Evolutionary conservation across 176 grass and related monocot genomes (phyloP).

Genomic region (Aegilops speltoides): DNA sequence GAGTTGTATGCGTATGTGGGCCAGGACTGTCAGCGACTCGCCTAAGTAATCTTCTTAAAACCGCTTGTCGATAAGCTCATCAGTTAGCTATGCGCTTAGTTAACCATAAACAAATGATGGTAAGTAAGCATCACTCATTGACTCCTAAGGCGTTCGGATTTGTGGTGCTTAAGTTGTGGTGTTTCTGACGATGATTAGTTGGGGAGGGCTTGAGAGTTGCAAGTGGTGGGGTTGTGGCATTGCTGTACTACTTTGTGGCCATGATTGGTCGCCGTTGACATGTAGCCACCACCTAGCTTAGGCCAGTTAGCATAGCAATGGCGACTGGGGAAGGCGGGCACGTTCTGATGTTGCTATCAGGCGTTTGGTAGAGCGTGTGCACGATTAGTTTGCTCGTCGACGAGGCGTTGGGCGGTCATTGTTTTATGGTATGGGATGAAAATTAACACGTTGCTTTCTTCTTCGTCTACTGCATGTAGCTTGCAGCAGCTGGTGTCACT

Average conservation of each 20-base stretch:
- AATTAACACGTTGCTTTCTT: background rate
- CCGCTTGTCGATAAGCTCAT: background rate
- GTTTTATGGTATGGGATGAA: slow-evolving; percentile 4
- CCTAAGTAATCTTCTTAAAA: background rate
- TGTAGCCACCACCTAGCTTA: background rate
- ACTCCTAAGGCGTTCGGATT: background rate
- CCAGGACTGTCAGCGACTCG: background rate
- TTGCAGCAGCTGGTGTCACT: background rate
- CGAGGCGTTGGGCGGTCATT: slow-evolving; percentile 12
- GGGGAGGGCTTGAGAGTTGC: too few relatives aligned
- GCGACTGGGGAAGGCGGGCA: background rate
- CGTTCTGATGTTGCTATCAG: background rate
- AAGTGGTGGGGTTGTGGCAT: slow-evolving; percentile 12
- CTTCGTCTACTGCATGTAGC: background rate
- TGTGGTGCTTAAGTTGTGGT: background rate
- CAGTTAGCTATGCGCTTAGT: too few relatives aligned
- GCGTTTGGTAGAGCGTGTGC: slow-evolving; percentile 9
- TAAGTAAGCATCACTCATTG: background rate
- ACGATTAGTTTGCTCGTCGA: background rate
- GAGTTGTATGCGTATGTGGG: background rate
- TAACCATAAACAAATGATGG: background rate
- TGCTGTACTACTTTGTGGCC: background rate
- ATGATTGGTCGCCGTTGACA: slow-evolving; percentile 48
- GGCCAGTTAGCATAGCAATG: background rate
- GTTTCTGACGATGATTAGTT: background rate